Percentiles rank a stretch among this genome's conserved stretches.
phyloP scores from a whole-genome alignment of 495 filamentous ascomycete genomes.

The Xylona heveae region DNA sequence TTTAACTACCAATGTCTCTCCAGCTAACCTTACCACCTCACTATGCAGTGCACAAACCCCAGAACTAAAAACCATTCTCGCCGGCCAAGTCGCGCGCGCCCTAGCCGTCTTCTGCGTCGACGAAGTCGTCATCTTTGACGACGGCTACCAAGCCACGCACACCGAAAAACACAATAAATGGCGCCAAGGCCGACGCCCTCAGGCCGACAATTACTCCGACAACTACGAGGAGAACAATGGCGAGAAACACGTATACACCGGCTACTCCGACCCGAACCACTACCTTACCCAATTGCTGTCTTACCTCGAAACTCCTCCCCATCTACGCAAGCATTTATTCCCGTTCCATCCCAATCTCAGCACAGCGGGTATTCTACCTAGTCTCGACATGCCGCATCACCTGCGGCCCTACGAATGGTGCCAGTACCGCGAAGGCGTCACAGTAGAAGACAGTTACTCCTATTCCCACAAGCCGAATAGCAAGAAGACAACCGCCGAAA shows the following conservation, averaged over 20 bases:
- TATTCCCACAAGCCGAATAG: slow-evolving; percentile 1
- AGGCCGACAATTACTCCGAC: slow-evolving; percentile 9
- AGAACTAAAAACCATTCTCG: slow-evolving; percentile 41
- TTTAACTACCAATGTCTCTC: slow-evolving; percentile 1
- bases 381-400: slow-evolving; percentile 60
- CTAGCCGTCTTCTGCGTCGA: slow-evolving; percentile 57
- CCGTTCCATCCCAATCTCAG: slow-evolving; percentile 48
- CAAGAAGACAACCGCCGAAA: slow-evolving; percentile 17
- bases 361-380: slow-evolving; percentile 40
- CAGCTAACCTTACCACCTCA: background rate
- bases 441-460: slow-evolving; percentile 12
- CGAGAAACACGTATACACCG: slow-evolving; percentile 28
- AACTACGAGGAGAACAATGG: slow-evolving; percentile 20
- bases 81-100: slow-evolving; percentile 48
- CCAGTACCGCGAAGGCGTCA: slow-evolving; percentile 50
- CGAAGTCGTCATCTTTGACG: slow-evolving; percentile 55
- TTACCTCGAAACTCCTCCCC: slow-evolving; percentile 57
- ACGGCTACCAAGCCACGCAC: slow-evolving; percentile 18
- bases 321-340: slow-evolving; percentile 46
- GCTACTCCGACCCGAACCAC: slow-evolving; percentile 39
- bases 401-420: slow-evolving; percentile 42
- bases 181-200: too few relatives aligned
- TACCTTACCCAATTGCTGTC: slow-evolving; percentile 51
- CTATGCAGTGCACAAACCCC: slow-evolving; percentile 27
- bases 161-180: slow-evolving; percentile 8